These are phyloP conservation scores for Fusarium lyarnte DNA, from an alignment of 2,329 filamentous ascomycete species.

Conservation along the genomic window DNA sequence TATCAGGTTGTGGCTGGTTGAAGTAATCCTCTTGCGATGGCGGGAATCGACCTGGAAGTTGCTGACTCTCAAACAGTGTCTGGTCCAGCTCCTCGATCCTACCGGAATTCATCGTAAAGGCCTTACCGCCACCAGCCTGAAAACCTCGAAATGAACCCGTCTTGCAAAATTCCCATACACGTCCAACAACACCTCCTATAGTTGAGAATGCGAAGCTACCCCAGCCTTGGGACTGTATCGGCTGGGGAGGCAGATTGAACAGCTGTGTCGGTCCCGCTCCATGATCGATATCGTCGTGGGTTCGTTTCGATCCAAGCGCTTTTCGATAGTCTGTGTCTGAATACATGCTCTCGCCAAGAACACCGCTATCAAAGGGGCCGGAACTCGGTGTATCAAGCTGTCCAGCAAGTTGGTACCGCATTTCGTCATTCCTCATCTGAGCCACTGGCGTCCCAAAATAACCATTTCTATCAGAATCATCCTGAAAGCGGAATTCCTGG, in stretches of 20 bases:
- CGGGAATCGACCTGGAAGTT: conserved; percentile 45
- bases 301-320: conserved; percentile 59
- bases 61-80: conserved; percentile 33
- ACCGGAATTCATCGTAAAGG: conserved; percentile 65
- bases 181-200: conserved; percentile 75
- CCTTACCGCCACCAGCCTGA: conserved; percentile 82
- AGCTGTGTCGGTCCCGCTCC: conserved; percentile 46
- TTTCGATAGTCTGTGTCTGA: conserved; percentile 67
- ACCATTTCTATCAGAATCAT: conserved; percentile 30
- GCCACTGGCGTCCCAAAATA: conserved; percentile 37
- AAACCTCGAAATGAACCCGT: conserved; percentile 81
- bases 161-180: conserved; percentile 86
- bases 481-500: conserved; percentile 34
- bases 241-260: conserved; percentile 45
- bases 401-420: conserved; percentile 61
- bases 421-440: conserved; percentile 27
- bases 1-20: conserved; percentile 6
- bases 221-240: conserved; percentile 58
- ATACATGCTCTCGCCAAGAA: conserved; percentile 64
- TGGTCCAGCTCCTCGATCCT: conserved; percentile 37
- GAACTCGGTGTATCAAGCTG: conserved; percentile 61
- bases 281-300: conserved; percentile 51
- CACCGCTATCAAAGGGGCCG: conserved; percentile 44
- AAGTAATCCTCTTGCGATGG: conserved; percentile 44
- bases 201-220: conserved; percentile 68